phyloP scores from a whole-genome alignment of 1,139 yeast species.

The Hyphopichia buzzinii region DNA sequence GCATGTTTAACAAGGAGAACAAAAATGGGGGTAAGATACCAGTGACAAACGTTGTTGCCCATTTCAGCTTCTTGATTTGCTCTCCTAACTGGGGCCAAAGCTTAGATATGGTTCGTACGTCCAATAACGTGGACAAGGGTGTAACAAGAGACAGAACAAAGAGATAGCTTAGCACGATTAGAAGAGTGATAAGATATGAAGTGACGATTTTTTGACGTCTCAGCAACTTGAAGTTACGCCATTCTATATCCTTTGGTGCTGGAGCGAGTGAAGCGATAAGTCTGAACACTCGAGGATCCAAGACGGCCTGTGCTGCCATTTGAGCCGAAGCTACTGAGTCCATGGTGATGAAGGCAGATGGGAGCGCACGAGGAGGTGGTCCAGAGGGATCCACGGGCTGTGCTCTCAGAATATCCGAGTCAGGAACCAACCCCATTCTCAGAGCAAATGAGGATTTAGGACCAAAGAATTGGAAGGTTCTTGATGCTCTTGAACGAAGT shows the following conservation, averaged over 20 bases:
- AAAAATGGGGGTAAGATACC: constrained; percentile 75
- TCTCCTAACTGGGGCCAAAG: constrained; percentile 75
- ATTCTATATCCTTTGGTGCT: constrained; percentile 75
- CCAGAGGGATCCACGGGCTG: neutral
- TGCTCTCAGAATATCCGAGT: neutral
- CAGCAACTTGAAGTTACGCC: constrained; percentile 69
- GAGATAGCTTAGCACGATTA: constrained; percentile 62
- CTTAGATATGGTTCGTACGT: constrained; percentile 65
- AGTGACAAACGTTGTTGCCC: constrained; percentile 71
- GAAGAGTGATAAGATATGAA: constrained; percentile 56
- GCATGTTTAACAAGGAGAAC: constrained; percentile 64
- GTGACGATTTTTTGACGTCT: constrained; percentile 53
- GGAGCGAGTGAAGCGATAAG: constrained; percentile 73
- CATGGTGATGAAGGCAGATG: constrained; percentile 79
- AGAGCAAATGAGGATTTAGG: neutral
- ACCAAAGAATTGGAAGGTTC: neutral
- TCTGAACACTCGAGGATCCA: constrained; percentile 74
- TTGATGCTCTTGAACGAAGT: neutral
- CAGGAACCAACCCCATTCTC: neutral
- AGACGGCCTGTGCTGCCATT: constrained; percentile 80
- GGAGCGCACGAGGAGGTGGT: constrained; percentile 31
- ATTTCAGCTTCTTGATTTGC: constrained; percentile 53
- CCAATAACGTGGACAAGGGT: constrained; percentile 69
- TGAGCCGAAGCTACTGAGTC: constrained; percentile 83
- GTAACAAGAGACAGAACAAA: constrained; percentile 70